These are phyloP conservation scores for Lachancea cidri DNA, from an alignment of 805 yeast species.

Conservation along the genomic window DNA sequence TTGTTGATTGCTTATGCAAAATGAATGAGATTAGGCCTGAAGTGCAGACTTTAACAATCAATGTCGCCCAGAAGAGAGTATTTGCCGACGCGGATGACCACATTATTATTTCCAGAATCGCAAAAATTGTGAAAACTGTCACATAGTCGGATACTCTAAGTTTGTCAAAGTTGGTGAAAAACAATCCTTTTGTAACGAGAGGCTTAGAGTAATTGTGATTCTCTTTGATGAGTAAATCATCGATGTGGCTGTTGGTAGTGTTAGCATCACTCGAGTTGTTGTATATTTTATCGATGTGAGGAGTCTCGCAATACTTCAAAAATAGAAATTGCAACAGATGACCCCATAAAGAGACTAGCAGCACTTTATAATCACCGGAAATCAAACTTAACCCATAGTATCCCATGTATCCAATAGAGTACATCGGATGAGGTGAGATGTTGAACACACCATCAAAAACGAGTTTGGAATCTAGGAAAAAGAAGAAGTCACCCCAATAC, in stretches of 20 bases:
- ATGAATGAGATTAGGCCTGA: constrained; percentile 46
- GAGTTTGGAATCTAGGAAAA: constrained; percentile 61
- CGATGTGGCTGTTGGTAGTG: constrained; percentile 28
- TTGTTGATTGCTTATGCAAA: constrained; percentile 53
- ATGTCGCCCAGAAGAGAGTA: constrained; percentile 38
- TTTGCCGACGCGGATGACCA: constrained; percentile 25
- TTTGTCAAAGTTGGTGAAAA: constrained; percentile 53
- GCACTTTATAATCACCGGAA: constrained; percentile 65
- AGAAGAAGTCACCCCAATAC: constrained; percentile 95
- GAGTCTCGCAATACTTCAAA: constrained; percentile 71
- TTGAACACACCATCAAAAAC: constrained; percentile 87
- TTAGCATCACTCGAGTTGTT: constrained; percentile 36
- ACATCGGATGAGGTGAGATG: constrained; percentile 90
- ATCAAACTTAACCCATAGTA: constrained; percentile 80
- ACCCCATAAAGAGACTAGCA: constrained; percentile 65
- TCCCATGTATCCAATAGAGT: constrained; percentile 83
- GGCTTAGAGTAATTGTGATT: constrained; percentile 47
- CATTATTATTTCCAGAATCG: constrained; percentile 34
- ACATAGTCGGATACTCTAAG: constrained; percentile 61
- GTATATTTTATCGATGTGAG: constrained; percentile 79
- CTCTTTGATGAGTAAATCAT: constrained; percentile 34
- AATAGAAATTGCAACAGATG: constrained; percentile 75
- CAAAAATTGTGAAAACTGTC: constrained; percentile 42
- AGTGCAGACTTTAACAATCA: constrained; percentile 45
- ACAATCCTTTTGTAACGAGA: constrained; percentile 42